Base-by-base conservation (phyloP, 2,329 filamentous ascomycete species). In the Fusarium buharicum region DNA sequence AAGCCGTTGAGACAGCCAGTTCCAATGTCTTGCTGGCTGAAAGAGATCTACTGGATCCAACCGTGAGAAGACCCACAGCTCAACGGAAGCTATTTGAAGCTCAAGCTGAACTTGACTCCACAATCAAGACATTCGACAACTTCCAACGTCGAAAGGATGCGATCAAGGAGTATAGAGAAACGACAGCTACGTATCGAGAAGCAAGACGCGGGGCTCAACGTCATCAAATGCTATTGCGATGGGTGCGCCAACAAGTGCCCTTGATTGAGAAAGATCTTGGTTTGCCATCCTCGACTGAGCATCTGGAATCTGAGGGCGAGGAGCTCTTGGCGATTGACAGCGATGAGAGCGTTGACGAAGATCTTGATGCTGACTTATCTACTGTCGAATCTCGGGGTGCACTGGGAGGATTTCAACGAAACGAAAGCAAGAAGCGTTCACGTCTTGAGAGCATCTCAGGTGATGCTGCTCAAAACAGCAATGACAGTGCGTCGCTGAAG, bases 201-300 rank as follows among this genome's bases (percentile, higher is more conserved):
- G 55, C 55, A 10, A 55, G 64, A 40, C 28, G 40, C 7, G 50
- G 43, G 11, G 59, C 62, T 7, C 55, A 52, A 20, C 57, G 65
- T 3, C 66, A 67, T n/a, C 54, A 51, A 16, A 34, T 64, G 3
- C 55, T 72, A 16, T 43, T 72, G 22, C 27, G 33, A 14, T 71
- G 69, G 69, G 43, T 53, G 6, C 31, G 48, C 13, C 43, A 67
- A 24, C 67, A 70, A 28, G 31, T 64, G 18, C 48, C 60, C 4
- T 13, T 64, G 22, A 60, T 71, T 5, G 55, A 66, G 43, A 17
- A 48, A 12, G 59, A 71, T 33, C 40, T 62, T 3, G 56, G 50
- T 14, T 5, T 63, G 28, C 37, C 50, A 13, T 33, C 20, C 13
- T 61, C 40, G 20, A 48, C 41, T 7, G 33, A 40, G 40, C 20